Base-by-base conservation (phyloP, 2,329 filamentous ascomycete species). In the Helotiales sp. region DNA sequence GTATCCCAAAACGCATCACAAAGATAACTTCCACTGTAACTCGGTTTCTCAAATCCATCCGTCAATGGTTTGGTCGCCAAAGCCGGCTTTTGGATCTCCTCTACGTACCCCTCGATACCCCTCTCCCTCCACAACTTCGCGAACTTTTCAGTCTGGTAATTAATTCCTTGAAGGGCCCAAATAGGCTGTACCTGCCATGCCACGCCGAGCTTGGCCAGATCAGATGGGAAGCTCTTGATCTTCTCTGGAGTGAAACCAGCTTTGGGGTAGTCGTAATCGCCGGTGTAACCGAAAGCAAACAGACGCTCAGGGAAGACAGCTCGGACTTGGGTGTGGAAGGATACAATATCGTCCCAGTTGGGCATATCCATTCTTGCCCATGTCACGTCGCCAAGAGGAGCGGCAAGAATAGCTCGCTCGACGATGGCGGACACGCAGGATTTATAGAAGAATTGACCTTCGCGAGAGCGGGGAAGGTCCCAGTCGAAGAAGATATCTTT, bases 141-240 rank as follows among this genome's bases (percentile, higher is more conserved):
- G 62, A 74, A 72, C 59, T 69, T 63, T 52, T 74, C 71, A 3
- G 71, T 69, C 15, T 65, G 62, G 52, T 71, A 61, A 55, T 74
- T 73, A 17, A 74, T 57, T 0, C 74, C 74, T 40, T 72, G 69
- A 12, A 74, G 51, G 24, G 65, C 65, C 70, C 72, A 75, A 53
- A 76, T 74, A 1, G 73, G 74, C 68, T 76, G 73, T 1, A 76
- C 72, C 55, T 76, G 74, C 74, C 73, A 76, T 3, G 72, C 71
- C 6, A 76, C 64, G 8, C 73, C 70, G 59, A 74, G 65, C 61
- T 73, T 72, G 54, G 74, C 72, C 54, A 75, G 49, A 48, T 74
- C 71, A 25, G 61, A 59, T 24, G 65, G 69, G 9, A 75, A 63
- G 0, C 65, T 68, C 55, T 71, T 67, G 13, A 75, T 58, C 22